A percentile compares a stretch with the other conserved stretches of the same genome.
Conservation (phyloP, 2,329 filamentous ascomycete genomes). For the Aspergillus vadensis region DNA sequence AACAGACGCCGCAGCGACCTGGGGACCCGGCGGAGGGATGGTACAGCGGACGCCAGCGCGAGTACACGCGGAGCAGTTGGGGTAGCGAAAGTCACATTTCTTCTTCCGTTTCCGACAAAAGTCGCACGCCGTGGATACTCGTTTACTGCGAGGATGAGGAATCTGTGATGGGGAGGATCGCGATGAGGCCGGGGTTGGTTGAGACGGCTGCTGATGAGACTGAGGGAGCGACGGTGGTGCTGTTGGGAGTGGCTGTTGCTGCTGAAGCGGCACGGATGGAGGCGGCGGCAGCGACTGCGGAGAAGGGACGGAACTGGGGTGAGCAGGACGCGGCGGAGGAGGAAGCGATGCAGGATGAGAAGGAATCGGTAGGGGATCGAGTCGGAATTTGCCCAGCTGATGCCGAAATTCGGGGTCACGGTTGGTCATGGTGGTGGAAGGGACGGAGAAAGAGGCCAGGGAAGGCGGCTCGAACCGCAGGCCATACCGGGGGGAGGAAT, state of each 20-base stretch:
- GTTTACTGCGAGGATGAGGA: constrained; percentile 31
- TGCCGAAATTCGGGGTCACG: constrained; percentile 27
- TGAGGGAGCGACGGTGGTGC: background rate
- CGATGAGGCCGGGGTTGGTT: constrained; percentile 1
- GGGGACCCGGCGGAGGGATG: constrained; percentile 41
- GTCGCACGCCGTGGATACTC: constrained; percentile 44
- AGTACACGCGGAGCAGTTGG: constrained; percentile 44
- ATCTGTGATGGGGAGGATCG: constrained; percentile 13
- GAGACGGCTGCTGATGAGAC: background rate
- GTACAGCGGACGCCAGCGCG: constrained; percentile 45
- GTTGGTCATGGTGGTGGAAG: constrained; percentile 22
- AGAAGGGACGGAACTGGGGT: background rate
- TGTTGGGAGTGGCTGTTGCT: background rate
- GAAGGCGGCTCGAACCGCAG: constrained; percentile 33
- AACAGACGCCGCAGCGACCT: constrained; percentile 40
- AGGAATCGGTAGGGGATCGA: constrained; percentile 18
- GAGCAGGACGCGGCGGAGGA: background rate
- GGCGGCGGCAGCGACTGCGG: background rate
- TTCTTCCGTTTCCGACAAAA: constrained; percentile 46
- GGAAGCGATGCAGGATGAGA: constrained; percentile 4
- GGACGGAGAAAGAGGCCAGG: constrained; percentile 17
- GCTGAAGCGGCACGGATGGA: background rate
- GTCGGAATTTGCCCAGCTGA: constrained; percentile 27
- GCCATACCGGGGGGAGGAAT: constrained; percentile 25
- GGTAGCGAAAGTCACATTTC: constrained; percentile 46